Evolutionary conservation across 225 moss, liverwort and hornwort species (phyloP), one percentile per base, ranked within the genome.

Genomic region (Polytrichum commune): DNA sequence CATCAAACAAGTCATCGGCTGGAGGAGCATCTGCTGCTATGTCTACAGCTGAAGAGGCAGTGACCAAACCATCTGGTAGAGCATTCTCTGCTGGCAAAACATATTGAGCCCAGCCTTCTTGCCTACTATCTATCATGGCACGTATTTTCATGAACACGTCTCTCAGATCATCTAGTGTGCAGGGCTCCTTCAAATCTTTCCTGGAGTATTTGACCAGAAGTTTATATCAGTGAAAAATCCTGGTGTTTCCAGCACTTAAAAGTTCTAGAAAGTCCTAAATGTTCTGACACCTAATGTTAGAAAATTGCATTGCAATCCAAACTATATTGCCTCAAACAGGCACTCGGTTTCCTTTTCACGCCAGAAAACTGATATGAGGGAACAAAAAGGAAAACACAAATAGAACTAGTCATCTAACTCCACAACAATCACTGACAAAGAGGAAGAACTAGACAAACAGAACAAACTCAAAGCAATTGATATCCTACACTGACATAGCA

Each of bases 21-120:
- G 67, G 69, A 60, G 81, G 72, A 28, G 66, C 73, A 68, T 71
- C 75, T 77, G 78, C 76, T 70, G 79, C 88, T 38, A 38, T 38
- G 72, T 92, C 90, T 74, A 80, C 81, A 77, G 87, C 86, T 58
- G 92, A 93, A 28, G 90, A 84, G 68, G 88, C 88, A 55, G 83
- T 84, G 69, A 81, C 85, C 76, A 93, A 75, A 73, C 90, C 86
- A 30, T 86, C 84, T 53, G 95, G 95, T 77, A 95, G 82, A 35
- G 61, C 58, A 69, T 90, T 81, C 46, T 90, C 85, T 57, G 82
- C 81, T 28, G 98, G 98, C 53, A 98, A 88, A 60, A 98, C 83
- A 73, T 98, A 98, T n/a, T 90, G 85, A 35, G 79, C 95, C 98
- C 98, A 98, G 33, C 73, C 79, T 35, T 78, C 84, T 77, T 83